Base-by-base conservation (phyloP, 1,139 yeast species). In the Yamadazyma diddensiae region DNA sequence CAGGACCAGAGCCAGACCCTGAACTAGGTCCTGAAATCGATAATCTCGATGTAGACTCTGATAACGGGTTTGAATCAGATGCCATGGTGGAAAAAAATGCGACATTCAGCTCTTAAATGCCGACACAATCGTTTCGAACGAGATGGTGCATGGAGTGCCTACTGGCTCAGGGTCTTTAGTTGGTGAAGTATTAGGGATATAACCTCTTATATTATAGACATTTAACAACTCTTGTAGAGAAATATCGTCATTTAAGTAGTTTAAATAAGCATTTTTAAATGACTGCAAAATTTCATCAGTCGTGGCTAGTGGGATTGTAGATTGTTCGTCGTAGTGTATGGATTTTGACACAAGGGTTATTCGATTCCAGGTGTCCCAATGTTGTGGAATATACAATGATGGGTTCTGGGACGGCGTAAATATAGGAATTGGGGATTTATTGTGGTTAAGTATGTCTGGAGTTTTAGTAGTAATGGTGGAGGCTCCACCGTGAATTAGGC, bases 281-380 rank as follows among this genome's bases (percentile, higher is more conserved):
- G 15, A 14, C 4, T 20, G 6, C 3, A 36, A 6, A 13, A 27
- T 18, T 2, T 30, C 11, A 5, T 28, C 27, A 3, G 18, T 13
- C 3, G 37, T 29, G 19, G 36, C 36, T 20, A 39, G 30, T 14
- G 17, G 26, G 8, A 12, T 19, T 5, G 37, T 26, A 10, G 35
- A 22, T 7, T 30, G 32, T 6, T 21, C n/a, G 11, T 45, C 47
- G 27, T 37, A 37, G 30, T 35, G 37, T n/a, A 39, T 35, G 4
- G 69, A 49, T 29, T 56, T 59, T 5, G 72, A 65, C 17, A 77
- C 43, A 0, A 78, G 57, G 11, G 57, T 45, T 15, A 79, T 77
- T 41, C 75, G 71, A 15, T 62, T 59, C 64, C 70, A 62, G 3
- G 77, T 57, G 41, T 79, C 87, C 58, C 70, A 60, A 0, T 71